A percentile compares a stretch with the other conserved stretches of the same genome.
phyloP scores from a whole-genome alignment of 345 rosid genomes.

The Bruguiera sexangula region DNA sequence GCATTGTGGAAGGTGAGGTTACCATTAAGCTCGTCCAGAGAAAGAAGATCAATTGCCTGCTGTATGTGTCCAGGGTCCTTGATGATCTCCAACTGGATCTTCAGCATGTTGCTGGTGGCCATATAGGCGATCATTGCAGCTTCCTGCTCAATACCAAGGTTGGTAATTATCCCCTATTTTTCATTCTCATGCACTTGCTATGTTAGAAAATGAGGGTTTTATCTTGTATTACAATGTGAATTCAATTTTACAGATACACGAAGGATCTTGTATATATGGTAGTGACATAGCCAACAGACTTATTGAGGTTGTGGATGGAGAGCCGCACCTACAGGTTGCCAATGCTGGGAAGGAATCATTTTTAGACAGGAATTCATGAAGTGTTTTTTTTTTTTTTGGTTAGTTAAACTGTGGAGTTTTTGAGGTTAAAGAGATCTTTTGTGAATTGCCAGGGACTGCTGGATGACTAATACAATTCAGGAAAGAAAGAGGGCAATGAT shows the following conservation, averaged over 20 bases:
- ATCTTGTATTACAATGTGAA: not conserved
- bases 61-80: constrained; percentile 64
- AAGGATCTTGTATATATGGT: constrained; percentile 48
- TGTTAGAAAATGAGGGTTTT: not conserved
- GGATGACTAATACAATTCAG: no score
- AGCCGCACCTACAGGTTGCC: constrained; percentile 36
- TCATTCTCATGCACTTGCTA: not conserved
- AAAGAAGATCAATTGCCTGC: constrained; percentile 77
- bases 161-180: not conserved
- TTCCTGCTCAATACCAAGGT: constrained; percentile 87
- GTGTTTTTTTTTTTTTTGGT: no score
- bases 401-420: no score
- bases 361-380: no score
- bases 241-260: constrained; percentile 29
- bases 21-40: constrained; percentile 77
- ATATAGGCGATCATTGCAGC: constrained; percentile 72
- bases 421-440: no score
- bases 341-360: constrained; percentile 12
- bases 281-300: constrained; percentile 74
- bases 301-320: constrained; percentile 64
- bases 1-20: constrained; percentile 78
- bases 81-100: constrained; percentile 80
- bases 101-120: constrained; percentile 88
- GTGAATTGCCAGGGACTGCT: no score
- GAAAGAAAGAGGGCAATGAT: no score